Conservation (phyloP, 371 early-diverging fungal species). For the Chytridium lagenaria region DNA sequence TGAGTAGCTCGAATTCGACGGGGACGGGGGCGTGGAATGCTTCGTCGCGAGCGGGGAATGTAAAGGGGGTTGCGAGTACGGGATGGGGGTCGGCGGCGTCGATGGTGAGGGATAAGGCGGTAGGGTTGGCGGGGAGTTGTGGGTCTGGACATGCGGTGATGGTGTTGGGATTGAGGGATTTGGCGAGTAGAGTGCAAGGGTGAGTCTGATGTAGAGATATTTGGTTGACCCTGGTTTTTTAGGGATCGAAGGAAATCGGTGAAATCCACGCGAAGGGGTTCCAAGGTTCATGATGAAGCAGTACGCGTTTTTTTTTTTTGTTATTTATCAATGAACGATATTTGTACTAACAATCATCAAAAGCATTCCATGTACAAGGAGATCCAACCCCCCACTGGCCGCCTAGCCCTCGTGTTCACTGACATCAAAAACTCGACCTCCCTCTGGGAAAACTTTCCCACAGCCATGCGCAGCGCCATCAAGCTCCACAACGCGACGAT, state of each 20-base stretch:
- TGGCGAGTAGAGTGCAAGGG: conserved; percentile 39
- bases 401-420: conserved; percentile 91
- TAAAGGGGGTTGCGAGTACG: background rate
- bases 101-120: conserved; percentile 45
- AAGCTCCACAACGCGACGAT: conserved; percentile 87
- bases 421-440: conserved; percentile 94
- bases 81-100: conserved; percentile 48
- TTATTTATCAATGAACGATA: too few species aligned
- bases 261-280: background rate
- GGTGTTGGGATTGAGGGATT: conserved; percentile 42
- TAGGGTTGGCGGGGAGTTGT: conserved; percentile 28
- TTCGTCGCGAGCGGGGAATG: background rate
- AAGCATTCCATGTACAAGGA: conserved; percentile 50
- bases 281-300: too few species aligned
- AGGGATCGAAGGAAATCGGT: background rate
- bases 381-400: conserved; percentile 86
- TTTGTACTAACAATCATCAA: too few species aligned
- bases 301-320: too few species aligned
- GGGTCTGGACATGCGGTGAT: conserved; percentile 41
- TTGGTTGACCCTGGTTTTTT: background rate
- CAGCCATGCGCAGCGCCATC: conserved; percentile 89
- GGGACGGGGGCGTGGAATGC: background rate
- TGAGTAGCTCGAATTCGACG: conserved; percentile 1
- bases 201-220: background rate
- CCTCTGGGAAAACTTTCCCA: conserved; percentile 89